Percentiles rank a stretch among this genome's conserved stretches.
Evolutionary conservation across 306 rosid genomes (phyloP).

Genomic region (Pyrus bretschneideri): DNA sequence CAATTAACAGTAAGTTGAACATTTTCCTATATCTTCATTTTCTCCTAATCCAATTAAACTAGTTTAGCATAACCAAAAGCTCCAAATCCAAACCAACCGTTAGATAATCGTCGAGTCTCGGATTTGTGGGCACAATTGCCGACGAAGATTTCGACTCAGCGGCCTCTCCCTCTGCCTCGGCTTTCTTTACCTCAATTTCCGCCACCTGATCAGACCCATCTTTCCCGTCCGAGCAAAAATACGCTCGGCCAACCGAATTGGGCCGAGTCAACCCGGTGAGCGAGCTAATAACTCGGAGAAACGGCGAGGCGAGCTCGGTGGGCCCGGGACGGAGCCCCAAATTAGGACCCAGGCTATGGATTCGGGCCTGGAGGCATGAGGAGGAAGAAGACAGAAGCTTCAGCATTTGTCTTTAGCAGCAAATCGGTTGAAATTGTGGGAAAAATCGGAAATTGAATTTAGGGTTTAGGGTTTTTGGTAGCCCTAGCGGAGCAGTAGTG

Average conservation of each 20-base stretch:
- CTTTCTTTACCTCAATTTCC: conserved; percentile 44
- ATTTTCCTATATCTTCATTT: not conserved
- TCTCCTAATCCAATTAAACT: not conserved
- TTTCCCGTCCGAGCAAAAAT: conserved; percentile 76
- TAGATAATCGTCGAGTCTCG: conserved; percentile 89
- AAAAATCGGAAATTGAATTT: not conserved
- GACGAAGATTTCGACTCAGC: conserved; percentile 45
- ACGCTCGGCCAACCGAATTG: conserved; percentile 34
- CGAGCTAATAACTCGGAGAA: conserved; percentile 41
- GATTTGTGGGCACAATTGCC: conserved; percentile 77
- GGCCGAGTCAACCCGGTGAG: conserved; percentile 30
- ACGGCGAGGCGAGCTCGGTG: conserved; percentile 36
- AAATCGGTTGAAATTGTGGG: not conserved
- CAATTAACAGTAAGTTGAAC: not conserved
- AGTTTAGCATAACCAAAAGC: not conserved
- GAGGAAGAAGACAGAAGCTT: conserved; percentile 55
- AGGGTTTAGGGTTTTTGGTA: not conserved
- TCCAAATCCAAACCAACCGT: conserved; percentile 46
- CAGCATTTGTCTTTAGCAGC: conserved; percentile 46
- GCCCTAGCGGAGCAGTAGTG: conserved; percentile 8
- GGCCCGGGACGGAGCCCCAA: conserved; percentile 36
- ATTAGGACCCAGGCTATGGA: conserved; percentile 33
- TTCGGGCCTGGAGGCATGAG: conserved; percentile 29
- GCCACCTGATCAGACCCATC: conserved; percentile 52
- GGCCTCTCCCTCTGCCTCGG: conserved; percentile 41